Percentiles rank a stretch among this genome's conserved stretches.
Conservation (phyloP, 2,329 filamentous ascomycete species). For the Bretziella fagacearum region DNA sequence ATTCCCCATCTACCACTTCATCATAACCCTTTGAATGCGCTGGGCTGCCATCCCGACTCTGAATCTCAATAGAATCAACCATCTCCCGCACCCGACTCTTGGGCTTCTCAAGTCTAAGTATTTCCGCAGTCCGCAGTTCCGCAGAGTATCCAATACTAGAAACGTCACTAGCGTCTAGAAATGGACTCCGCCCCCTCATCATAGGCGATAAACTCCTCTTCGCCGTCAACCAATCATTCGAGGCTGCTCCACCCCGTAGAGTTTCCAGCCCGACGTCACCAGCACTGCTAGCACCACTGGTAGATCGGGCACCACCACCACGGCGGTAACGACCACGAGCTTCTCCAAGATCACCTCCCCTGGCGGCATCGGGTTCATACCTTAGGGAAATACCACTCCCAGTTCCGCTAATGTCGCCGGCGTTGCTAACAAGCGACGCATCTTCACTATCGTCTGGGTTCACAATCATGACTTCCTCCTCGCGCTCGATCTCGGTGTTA, state of each 20-base stretch:
- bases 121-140: conserved; percentile 27
- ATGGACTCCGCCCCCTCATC: conserved; percentile 9
- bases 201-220: conserved; percentile 11
- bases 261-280: background rate
- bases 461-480: conserved; percentile 12
- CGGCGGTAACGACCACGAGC: background rate
- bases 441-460: conserved; percentile 11
- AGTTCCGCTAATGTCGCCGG: conserved; percentile 11
- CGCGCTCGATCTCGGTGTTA: conserved; percentile 45
- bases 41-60: conserved; percentile 28
- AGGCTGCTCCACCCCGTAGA: conserved; percentile 2
- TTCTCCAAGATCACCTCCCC: background rate
- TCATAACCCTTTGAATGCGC: conserved; percentile 11
- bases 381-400: background rate
- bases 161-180: conserved; percentile 7
- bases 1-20: background rate
- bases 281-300: background rate
- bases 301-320: background rate
- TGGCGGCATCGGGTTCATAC: background rate
- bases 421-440: conserved; percentile 9
- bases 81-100: conserved; percentile 34
- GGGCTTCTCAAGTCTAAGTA: conserved; percentile 27
- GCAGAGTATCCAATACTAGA: conserved; percentile 8
- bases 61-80: conserved; percentile 38
- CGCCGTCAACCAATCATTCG: background rate